These are phyloP conservation scores for Barnettozyma sucrosica DNA, from an alignment of 805 yeast genomes.

Conservation along the genomic window DNA sequence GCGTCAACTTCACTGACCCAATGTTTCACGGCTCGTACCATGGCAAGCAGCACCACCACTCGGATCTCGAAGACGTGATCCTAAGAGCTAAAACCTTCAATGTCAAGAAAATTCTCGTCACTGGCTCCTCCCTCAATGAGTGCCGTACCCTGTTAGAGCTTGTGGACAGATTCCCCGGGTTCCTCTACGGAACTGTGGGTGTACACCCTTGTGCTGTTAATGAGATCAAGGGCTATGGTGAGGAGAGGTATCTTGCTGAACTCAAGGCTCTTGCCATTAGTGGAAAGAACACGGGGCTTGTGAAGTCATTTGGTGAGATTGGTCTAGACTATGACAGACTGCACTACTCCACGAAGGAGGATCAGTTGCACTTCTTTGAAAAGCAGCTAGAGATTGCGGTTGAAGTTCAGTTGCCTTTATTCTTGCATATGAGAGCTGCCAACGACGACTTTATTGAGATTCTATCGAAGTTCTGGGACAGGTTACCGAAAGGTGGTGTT, in stretches of 20 bases:
- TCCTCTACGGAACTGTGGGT: constrained; percentile 71
- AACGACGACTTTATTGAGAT: constrained; percentile 70
- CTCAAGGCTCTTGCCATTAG: constrained; percentile 43
- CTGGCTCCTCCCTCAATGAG: constrained; percentile 76
- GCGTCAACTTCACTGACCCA: constrained; percentile 78
- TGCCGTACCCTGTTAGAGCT: constrained; percentile 55
- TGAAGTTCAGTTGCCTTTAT: constrained; percentile 64
- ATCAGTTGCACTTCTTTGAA: constrained; percentile 63
- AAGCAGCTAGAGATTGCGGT: constrained; percentile 65
- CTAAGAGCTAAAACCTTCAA: constrained; percentile 58
- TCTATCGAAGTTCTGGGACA: constrained; percentile 47
- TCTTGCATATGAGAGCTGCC: constrained; percentile 85
- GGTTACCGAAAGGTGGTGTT: constrained; percentile 49
- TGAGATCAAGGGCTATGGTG: constrained; percentile 36
- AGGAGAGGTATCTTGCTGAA: constrained; percentile 37
- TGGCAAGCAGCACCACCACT: constrained; percentile 58
- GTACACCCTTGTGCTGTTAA: constrained; percentile 90
- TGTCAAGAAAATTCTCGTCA: constrained; percentile 68
- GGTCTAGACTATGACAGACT: constrained; percentile 93
- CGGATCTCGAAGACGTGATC: constrained; percentile 62
- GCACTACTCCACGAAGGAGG: constrained; percentile 61
- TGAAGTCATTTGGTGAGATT: constrained; percentile 89
- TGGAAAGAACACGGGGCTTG: constrained; percentile 45
- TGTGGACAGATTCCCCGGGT: constrained; percentile 31
- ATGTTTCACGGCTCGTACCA: constrained; percentile 84